Conservation (phyloP, 768 basidiomycete species). For the Boletus rex-veris region DNA sequence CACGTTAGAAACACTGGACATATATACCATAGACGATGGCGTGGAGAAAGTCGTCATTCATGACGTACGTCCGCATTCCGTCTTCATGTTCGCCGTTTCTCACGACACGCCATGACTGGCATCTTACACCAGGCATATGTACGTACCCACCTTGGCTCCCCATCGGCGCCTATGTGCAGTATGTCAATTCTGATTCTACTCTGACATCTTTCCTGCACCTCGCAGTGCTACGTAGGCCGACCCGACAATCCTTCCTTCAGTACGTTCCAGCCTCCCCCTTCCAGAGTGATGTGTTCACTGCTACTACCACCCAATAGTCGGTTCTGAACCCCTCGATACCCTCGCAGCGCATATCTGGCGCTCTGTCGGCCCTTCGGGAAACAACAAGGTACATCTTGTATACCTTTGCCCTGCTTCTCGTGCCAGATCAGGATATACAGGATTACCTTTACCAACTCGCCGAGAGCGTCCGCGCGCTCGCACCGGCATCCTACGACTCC, state of each 20-base stretch:
- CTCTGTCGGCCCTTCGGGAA: conserved; percentile 83
- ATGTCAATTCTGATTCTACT: neutral
- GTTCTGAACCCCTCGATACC: conserved; percentile 69
- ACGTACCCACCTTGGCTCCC: conserved; percentile 18
- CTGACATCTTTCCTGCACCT: neutral
- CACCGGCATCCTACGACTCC: conserved; percentile 69
- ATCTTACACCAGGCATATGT: conserved; percentile 46
- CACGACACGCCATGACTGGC: neutral
- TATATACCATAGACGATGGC: conserved; percentile 56
- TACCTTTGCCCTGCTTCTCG: neutral
- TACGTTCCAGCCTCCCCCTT: conserved; percentile 31
- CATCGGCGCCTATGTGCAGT: neutral
- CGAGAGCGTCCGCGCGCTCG: conserved; percentile 66
- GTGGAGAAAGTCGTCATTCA: conserved; percentile 54
- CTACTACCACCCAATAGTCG: conserved; percentile 46
- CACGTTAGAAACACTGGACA: conserved; percentile 72
- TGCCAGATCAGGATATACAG: conserved; percentile 35
- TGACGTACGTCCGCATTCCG: conserved; percentile 34
- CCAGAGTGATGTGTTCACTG: neutral
- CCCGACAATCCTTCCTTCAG: conserved; percentile 88
- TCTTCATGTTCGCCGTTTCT: neutral
- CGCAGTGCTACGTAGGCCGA: conserved; percentile 81
- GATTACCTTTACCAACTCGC: conserved; percentile 85
- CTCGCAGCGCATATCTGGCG: conserved; percentile 70
- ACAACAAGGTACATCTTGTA: conserved; percentile 63